Conservation (phyloP, 176 grass and related monocot genomes). For the Zea mays region Zm-B73-REFERENCE-NAM-5.0 NC_050097.1:221653001-221653500, state of each 20-base stretch:
- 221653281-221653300: background rate
- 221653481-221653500: conserved; percentile 89
- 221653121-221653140: too few relatives aligned
- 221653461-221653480: conserved; percentile 63
- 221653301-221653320: background rate
- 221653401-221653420: conserved; percentile 77
- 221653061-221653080: too few relatives aligned
- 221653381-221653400: conserved; percentile 31
- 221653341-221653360: conserved; percentile 3
- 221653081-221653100: too few relatives aligned
- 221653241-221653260: background rate
- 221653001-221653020: too few relatives aligned
- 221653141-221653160: too few relatives aligned
- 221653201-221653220: background rate
- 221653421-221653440: conserved; percentile 88
- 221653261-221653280: too few relatives aligned
- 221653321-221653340: background rate
- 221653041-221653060: too few relatives aligned
- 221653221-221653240: background rate
- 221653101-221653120: too few relatives aligned
- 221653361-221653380: conserved; percentile 32
- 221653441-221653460: conserved; percentile 86
- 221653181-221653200: too few relatives aligned
- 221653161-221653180: too few relatives aligned
- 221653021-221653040: too few relatives aligned